Evolutionary conservation across 2,329 filamentous ascomycete species (phyloP), one percentile per base, ranked within the genome.

Genomic region (Aspergillus alliaceus): DNA sequence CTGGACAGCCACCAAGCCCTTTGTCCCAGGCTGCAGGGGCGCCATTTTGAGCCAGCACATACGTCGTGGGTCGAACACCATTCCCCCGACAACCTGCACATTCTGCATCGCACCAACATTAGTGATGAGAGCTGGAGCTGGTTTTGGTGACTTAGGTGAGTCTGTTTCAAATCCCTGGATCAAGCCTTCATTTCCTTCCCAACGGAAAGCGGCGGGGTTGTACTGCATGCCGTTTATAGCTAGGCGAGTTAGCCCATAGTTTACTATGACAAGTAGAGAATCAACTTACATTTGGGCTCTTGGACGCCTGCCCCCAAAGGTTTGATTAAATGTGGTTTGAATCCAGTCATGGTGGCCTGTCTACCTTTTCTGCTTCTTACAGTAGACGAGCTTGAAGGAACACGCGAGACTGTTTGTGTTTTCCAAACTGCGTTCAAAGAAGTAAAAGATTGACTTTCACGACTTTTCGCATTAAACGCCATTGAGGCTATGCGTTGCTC

Each of bases 11-110:
- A 80, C 76, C 8, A 75, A 71, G 3, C 67, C 70, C 34, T 70
- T 62, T 31, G 60, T 61, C 11, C 66, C 67, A 9, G 69, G 64
- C 31, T 69, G 81, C 72, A 18, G 79, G 74, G 47, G 82, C 80
- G 60, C 80, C 59, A 95, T 80, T 74, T 96, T 97, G 56, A 98
- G 83, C 95, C 95, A 99, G 73, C 92, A 96, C 93, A 99, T 98
- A 66, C 91, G 91, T 61, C 91, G 88, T 3, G 95, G 95, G 70
- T 99, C 95, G 72, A 98, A 99, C 9, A 98, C 90, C 95, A 99
- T 99, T 65, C 92, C 91, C n/a, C 92, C 90, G 57, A 97, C 92
- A 34, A 97, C 90, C 75, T 97, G 93, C 14, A 96, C 89, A 60
- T 91, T 93, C 69, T 93, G 90, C 59, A 88, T 87, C 4, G 87